phyloP scores from a whole-genome alignment of 768 basidiomycete genomes.

The Mycena rebaudengoi region DNA sequence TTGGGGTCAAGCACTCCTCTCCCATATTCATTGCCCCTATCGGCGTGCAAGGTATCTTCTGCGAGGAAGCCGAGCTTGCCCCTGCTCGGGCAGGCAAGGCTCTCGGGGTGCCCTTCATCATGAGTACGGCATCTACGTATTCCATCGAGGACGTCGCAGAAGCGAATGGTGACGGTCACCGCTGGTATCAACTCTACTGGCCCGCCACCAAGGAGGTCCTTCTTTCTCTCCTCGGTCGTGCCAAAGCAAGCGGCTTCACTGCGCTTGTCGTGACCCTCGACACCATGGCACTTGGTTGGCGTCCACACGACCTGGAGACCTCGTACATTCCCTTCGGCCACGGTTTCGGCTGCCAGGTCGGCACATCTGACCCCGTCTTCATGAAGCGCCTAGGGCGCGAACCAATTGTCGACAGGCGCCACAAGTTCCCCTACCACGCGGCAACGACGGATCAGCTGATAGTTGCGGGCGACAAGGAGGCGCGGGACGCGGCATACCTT shows the following conservation, averaged over 20 bases:
- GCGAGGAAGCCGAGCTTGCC: constrained; percentile 76
- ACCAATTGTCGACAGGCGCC: constrained; percentile 48
- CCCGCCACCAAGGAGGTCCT: constrained; percentile 68
- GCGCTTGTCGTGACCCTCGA: constrained; percentile 85
- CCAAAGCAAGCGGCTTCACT: constrained; percentile 70
- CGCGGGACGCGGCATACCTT: constrained; percentile 49
- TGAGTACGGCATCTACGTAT: constrained; percentile 78
- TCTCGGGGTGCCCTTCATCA: constrained; percentile 71
- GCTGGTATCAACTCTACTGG: constrained; percentile 91
- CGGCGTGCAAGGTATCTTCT: constrained; percentile 81
- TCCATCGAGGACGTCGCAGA: constrained; percentile 81
- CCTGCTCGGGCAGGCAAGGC: constrained; percentile 70
- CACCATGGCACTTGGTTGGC: constrained; percentile 77
- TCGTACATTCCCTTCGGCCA: constrained; percentile 73
- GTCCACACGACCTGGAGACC: constrained; percentile 74
- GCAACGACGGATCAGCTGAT: constrained; percentile 51
- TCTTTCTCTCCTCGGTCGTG: constrained; percentile 70
- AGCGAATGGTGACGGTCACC: constrained; percentile 70
- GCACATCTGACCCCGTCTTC: constrained; percentile 80
- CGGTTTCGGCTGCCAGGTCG: constrained; percentile 73
- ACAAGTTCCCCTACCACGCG: constrained; percentile 69
- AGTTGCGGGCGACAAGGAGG: constrained; percentile 56
- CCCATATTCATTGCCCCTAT: constrained; percentile 79
- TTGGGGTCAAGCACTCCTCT: constrained; percentile 68
- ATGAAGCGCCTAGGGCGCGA: constrained; percentile 65